These are phyloP conservation scores for Malbranchea cinnamomea DNA, from an alignment of 2,329 filamentous ascomycete species.

Conservation along the genomic window DNA sequence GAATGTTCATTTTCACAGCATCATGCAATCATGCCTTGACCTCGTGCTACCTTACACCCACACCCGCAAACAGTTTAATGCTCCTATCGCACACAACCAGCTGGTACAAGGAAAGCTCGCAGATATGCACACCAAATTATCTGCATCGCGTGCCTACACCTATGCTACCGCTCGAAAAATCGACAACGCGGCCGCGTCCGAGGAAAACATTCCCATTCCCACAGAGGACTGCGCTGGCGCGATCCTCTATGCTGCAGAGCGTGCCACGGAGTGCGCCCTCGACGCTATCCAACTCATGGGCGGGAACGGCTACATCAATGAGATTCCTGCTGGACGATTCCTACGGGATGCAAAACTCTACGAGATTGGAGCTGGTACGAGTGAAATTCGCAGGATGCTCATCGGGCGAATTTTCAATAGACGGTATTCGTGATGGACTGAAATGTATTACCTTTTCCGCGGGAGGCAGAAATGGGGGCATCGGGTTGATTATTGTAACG, in stretches of 20 bases:
- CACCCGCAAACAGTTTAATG: constrained; percentile 73
- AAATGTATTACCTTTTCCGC: too few relatives aligned
- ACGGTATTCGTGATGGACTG: constrained; percentile 48
- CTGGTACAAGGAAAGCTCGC: constrained; percentile 84
- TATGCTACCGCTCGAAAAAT: constrained; percentile 67
- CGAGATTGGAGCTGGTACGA: constrained; percentile 93
- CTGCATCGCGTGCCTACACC: constrained; percentile 73
- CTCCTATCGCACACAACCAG: constrained; percentile 81
- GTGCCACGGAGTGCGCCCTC: constrained; percentile 66
- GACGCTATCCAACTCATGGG: constrained; percentile 57
- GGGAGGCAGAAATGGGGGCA: too few relatives aligned
- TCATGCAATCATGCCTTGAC: constrained; percentile 88
- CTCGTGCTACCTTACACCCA: constrained; percentile 79
- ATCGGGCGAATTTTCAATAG: constrained; percentile 87
- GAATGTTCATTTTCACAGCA: constrained; percentile 21
- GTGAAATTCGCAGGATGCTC: constrained; percentile 84
- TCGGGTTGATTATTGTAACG: too few relatives aligned
- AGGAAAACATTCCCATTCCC: constrained; percentile 35
- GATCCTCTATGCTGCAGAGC: constrained; percentile 83
- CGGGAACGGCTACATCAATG: constrained; percentile 91
- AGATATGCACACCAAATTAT: constrained; percentile 93
- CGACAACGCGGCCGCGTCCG: constrained; percentile 48
- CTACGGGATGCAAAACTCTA: constrained; percentile 70
- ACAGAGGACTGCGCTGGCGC: constrained; percentile 92
- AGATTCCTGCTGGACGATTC: constrained; percentile 78